These are phyloP conservation scores for Tetrapisispora phaffii DNA, from an alignment of 805 yeast species.

Conservation along the genomic window DNA sequence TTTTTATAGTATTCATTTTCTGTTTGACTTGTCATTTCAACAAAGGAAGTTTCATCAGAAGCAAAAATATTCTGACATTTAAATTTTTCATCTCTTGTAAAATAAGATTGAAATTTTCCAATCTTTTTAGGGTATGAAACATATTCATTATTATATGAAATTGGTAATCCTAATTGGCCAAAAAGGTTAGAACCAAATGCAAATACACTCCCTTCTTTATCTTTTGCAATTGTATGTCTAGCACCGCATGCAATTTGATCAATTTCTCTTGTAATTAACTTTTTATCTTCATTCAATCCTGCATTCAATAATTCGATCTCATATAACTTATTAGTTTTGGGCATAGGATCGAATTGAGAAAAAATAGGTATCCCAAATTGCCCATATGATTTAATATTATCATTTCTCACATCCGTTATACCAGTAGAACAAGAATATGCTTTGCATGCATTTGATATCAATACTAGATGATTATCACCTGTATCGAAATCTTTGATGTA, in stretches of 20 bases:
- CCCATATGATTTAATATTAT: conserved; percentile 40
- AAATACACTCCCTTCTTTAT: conserved; percentile 58
- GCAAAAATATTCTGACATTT: conserved; percentile 51
- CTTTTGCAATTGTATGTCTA: conserved; percentile 63
- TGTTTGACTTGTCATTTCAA: conserved; percentile 30
- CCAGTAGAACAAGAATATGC: conserved; percentile 60
- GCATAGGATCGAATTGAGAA: conserved; percentile 54
- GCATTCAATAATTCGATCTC: conserved; percentile 34
- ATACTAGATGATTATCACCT: conserved; percentile 64
- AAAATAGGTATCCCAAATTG: conserved; percentile 75
- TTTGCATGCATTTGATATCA: conserved; percentile 48
- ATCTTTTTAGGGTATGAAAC: conserved; percentile 60
- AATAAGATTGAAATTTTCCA: conserved; percentile 32
- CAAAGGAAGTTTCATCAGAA: conserved; percentile 56
- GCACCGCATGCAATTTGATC: conserved; percentile 61
- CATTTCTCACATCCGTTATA: conserved; percentile 8
- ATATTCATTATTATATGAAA: conserved; percentile 53
- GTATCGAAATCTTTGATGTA: conserved; percentile 39
- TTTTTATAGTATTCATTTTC: conserved; percentile 25
- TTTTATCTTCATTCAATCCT: conserved; percentile 6
- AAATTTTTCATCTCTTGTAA: conserved; percentile 33
- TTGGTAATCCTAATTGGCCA: conserved; percentile 78
- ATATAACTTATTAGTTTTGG: conserved; percentile 38
- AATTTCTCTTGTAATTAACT: conserved; percentile 33
- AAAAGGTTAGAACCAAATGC: conserved; percentile 76